Evolutionary conservation across 148 eudicot species (phyloP), one percentile per base, ranked within the genome.

Genomic region (Limonium bicolor): DNA sequence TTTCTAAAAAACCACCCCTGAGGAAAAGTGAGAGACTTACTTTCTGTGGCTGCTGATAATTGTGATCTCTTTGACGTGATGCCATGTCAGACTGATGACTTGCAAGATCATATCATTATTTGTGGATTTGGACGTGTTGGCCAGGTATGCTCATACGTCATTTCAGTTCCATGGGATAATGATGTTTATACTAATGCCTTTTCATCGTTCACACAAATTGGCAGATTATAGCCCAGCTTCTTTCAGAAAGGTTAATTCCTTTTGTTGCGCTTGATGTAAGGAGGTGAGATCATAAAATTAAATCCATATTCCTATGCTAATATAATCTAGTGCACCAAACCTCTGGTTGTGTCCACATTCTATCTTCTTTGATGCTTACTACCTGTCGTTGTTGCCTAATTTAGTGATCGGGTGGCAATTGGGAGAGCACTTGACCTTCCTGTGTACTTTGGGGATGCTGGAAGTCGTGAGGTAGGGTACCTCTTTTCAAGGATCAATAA

Each of bases 391-490:
- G 20, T 38, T 16, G 18, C 10, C 0, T 54, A 47, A 38, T 46
- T 36, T 73, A 90, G 93, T 73, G 99, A 90, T 47, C 71, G 95
- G 51, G 99, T 90, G 38, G 74, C 99, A 41, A 54, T 84, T 48
- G 99, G 99, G 18, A 95, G 99, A 54, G 84, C 87, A 25, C 95
- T 90, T 72, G 99, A 90, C 58, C 95, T 90, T 66, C 99, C 99
- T 18, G 99, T 90, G 22, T 90, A 68, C 57, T 90, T 90, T 63
- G 95, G 99, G 48, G 99, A 90, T 78, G 93, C 95, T 56, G 99
- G 95, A 59, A 90, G 99, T 65, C 77, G 86, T 65, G 99, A 90
- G 97, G 97, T 90, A 69, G 63, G 38, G 27, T 20, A 39, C 50
- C 22, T 17, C 52, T 42, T 46, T 25, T 36, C 26, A 36, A 33